Evolutionary conservation across 2,329 filamentous ascomycete species (phyloP).

Genomic region (Calycina marina): DNA sequence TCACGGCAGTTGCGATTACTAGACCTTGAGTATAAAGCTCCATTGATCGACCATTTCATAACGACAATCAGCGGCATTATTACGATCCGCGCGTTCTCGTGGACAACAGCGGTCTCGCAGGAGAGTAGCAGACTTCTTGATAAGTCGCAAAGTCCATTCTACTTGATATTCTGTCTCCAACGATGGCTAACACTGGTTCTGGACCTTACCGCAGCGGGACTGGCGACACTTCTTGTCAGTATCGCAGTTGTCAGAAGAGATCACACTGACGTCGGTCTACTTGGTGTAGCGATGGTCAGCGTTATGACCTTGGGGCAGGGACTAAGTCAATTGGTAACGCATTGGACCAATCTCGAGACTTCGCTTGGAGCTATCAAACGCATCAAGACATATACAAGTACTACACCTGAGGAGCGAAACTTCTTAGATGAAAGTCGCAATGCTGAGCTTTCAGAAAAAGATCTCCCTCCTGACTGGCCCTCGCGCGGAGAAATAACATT

Average conservation of each 20-base stretch:
- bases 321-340: slow-evolving; percentile 8
- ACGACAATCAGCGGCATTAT: not conserved
- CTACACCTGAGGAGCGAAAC: slow-evolving; percentile 7
- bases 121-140: not conserved
- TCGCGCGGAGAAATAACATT: slow-evolving; percentile 20
- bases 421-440: slow-evolving; percentile 2
- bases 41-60: slow-evolving; percentile 17
- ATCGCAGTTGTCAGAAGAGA: slow-evolving; percentile 20
- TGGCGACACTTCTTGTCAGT: slow-evolving; percentile 21
- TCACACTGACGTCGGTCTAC: slow-evolving; percentile 11
- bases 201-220: slow-evolving; percentile 10
- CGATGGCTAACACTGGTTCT: slow-evolving; percentile 36
- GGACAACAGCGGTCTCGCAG: not conserved
- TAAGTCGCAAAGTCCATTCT: slow-evolving; percentile 36
- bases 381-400: slow-evolving; percentile 7
- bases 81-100: not conserved
- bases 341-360: slow-evolving; percentile 16
- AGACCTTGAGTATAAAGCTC: slow-evolving; percentile 46
- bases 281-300: slow-evolving; percentile 19
- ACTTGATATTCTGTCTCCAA: slow-evolving; percentile 41
- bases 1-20: slow-evolving; percentile 43
- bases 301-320: slow-evolving; percentile 13
- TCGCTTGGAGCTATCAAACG: slow-evolving; percentile 12
- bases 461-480: slow-evolving; percentile 10
- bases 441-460: slow-evolving; percentile 7